These are phyloP conservation scores for Parietaria judaica DNA, from an alignment of 306 rosid genomes.

Conservation along the genomic window DNA sequence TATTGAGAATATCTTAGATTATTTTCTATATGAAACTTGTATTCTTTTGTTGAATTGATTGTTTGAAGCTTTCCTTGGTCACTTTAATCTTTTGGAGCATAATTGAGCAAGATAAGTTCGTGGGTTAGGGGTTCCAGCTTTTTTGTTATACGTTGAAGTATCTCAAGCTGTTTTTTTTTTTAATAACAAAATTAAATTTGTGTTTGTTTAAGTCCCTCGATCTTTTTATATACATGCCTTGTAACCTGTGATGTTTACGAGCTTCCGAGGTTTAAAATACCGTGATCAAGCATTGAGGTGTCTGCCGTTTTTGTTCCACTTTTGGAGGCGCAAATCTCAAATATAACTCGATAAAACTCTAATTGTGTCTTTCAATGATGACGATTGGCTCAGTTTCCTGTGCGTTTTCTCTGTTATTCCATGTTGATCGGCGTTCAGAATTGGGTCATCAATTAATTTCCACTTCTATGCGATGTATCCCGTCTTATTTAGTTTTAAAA, in stretches of 20 bases:
- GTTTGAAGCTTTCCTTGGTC: neutral
- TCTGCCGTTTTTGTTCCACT: too few relatives aligned
- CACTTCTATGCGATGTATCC: neutral
- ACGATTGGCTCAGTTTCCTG: neutral
- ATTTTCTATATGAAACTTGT: neutral
- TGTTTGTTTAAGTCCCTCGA: neutral
- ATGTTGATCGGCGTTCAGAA: neutral
- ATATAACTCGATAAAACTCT: too few relatives aligned
- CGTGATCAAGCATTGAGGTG: too few relatives aligned
- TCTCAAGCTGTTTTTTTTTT: too few relatives aligned
- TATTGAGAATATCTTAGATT: neutral
- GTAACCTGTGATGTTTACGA: too few relatives aligned
- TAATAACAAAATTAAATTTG: too few relatives aligned
- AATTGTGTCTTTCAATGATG: neutral
- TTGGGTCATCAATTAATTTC: neutral
- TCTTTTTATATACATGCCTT: neutral
- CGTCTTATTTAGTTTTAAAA: conserved; percentile 5
- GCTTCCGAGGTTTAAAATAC: too few relatives aligned
- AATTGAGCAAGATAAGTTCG: too few relatives aligned
- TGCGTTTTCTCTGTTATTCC: neutral
- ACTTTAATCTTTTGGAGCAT: neutral
- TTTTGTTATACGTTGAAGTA: too few relatives aligned
- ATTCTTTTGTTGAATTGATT: neutral
- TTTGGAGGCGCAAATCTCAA: too few relatives aligned
- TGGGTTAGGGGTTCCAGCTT: too few relatives aligned